phyloP scores from a whole-genome alignment of 139 green algal species.

The Chlamydomonas sphaeroides region DNA sequence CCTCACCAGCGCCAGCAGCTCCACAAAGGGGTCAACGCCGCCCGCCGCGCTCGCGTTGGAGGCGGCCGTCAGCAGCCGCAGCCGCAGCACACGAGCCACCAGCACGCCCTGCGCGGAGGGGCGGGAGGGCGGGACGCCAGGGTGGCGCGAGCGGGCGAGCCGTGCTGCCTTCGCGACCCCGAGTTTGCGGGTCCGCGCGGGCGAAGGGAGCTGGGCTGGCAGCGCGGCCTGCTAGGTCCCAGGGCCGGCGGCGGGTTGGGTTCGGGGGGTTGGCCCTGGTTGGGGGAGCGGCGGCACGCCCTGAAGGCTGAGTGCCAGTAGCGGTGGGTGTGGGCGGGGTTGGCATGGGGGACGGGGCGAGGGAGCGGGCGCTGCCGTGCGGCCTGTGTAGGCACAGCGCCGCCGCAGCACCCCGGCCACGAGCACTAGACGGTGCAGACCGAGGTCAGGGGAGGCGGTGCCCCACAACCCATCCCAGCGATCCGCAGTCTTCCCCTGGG shows the following conservation, averaged over 20 bases:
- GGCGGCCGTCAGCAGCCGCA: slow-evolving; percentile 12
- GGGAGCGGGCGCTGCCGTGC: neutral
- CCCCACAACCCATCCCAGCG: too few relatives aligned
- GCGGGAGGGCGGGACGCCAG: neutral
- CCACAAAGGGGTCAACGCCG: slow-evolving; percentile 8
- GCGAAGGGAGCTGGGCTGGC: too few relatives aligned
- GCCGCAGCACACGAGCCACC: slow-evolving; percentile 22
- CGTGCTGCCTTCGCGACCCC: too few relatives aligned
- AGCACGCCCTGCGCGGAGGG: neutral
- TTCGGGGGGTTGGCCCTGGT: too few relatives aligned
- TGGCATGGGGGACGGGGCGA: too few relatives aligned
- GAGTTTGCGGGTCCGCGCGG: too few relatives aligned
- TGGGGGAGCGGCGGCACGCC: too few relatives aligned
- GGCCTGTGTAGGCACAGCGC: neutral
- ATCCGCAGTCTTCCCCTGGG: neutral
- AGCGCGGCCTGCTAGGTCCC: neutral
- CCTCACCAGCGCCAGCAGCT: slow-evolving; percentile 30
- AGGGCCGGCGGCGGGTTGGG: too few relatives aligned
- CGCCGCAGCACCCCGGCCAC: neutral
- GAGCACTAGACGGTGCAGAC: too few relatives aligned
- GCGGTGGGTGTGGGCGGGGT: too few relatives aligned
- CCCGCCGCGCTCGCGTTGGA: neutral
- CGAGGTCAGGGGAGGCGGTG: too few relatives aligned
- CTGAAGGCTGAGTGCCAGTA: neutral
- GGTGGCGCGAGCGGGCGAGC: neutral